Conservation (phyloP, 495 filamentous ascomycete genomes). For the Astrothelium macrocarpum region DNA sequence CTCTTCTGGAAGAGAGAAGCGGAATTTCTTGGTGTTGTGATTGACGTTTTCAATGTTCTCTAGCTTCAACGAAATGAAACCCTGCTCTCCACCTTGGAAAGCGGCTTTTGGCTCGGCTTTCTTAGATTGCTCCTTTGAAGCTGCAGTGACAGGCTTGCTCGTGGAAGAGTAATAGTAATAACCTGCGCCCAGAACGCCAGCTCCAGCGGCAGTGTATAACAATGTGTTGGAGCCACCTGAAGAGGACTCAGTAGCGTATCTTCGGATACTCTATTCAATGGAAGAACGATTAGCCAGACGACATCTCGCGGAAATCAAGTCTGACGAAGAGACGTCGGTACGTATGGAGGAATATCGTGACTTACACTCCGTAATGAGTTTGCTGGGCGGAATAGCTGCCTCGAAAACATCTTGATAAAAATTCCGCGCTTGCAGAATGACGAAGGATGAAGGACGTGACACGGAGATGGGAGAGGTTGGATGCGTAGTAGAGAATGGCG, state of each 20-base stretch:
- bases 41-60: conserved; percentile 67
- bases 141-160: conserved; percentile 1
- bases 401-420: conserved; percentile 22
- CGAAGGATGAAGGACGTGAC: neutral
- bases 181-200: conserved; percentile 20
- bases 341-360: neutral
- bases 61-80: conserved; percentile 71
- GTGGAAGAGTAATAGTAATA: conserved; percentile 24
- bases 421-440: neutral
- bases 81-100: conserved; percentile 79
- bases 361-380: conserved; percentile 24
- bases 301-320: conserved; percentile 10
- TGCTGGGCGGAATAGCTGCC: conserved; percentile 26
- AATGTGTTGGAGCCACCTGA: conserved; percentile 18
- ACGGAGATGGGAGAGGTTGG: neutral
- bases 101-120: conserved; percentile 37
- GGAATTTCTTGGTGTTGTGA: conserved; percentile 81
- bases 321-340: neutral
- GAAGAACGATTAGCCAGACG: neutral
- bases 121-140: conserved; percentile 18
- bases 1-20: conserved; percentile 73
- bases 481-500: too few relatives aligned
- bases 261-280: conserved; percentile 31
- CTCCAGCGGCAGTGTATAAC: conserved; percentile 20
- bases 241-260: conserved; percentile 31